Evolutionary conservation across 2,329 filamentous ascomycete species (phyloP), one percentile per base, ranked within the genome.

Genomic region (Xylariales sp.): DNA sequence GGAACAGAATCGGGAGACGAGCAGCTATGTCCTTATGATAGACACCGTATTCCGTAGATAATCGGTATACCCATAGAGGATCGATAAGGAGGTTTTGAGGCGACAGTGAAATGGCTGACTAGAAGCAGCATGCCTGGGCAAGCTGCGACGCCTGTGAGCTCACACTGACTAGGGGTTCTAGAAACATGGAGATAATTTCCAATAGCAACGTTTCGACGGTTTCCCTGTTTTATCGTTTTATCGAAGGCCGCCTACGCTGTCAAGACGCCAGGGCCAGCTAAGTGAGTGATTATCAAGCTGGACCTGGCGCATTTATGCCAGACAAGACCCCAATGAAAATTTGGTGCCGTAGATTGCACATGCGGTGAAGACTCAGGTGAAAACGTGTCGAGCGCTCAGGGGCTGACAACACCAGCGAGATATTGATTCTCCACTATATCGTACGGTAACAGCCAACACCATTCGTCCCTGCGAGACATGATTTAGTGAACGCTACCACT

Each of bases 381-480:
- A 56, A 56, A 68, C 68, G 68, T 70, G 68, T 65, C 43, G 55
- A n/a, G 59, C 62, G 52, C 65, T 68, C 62, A 68, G 58, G 58
- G 58, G 68, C 59, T 62, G 55, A 50, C 50, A 50, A 43, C 10
- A 18, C 30, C 55, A 46, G 32, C 34, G 0, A 34, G 50, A 57
- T 36, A 57, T 23, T 30, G 45, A 66, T 55, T 55, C 65, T 59
- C 68, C 65, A 68, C 64, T 57, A 30, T 12, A 39, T 43, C 9
- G 5, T 36, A 28, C 43, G 10, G 53, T 30, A 45, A 49, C 18
- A 36, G 10, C 58, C n/a, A 50, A 65, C 34, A 59, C 54, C 5
- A 62, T 59, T 65, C 34, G 62, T 52, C 41, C 57, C 54, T 59
- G 45, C 43, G 50, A 60, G 50, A 50, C 59, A 63, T 34, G 36